Evolutionary conservation across 106 monocot species (phyloP), one percentile per base, ranked within the genome.

Genomic region (Gastrodia elata): DNA sequence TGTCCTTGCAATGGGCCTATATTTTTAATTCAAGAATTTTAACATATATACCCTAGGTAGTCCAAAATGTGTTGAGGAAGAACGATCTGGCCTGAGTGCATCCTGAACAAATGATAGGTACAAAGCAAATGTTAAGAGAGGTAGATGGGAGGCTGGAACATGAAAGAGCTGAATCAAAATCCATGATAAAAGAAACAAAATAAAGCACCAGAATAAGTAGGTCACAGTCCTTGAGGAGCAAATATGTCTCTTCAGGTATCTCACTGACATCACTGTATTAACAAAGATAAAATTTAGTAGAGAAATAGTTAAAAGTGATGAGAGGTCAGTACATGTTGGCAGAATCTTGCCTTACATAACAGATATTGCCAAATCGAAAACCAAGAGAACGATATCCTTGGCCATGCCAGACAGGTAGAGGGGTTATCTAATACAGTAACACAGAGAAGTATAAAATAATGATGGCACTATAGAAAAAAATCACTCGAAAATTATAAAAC

Each of bases 321-420:
- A 26, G n/a, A 38, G 67, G 37, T 15, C 20, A 6, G 20, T 36
- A 26, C 15, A 27, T 1, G 7, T 38, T 28, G 59, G 33, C 39
- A n/a, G 22, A 64, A 5, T 32, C 20, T 64, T 84, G 92, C 97
- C 97, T 98, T 72, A 93, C 91, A 75, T 98, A 98, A 68, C 97
- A 98, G 46, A 93, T 70, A 75, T 85, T 73, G 48, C 97, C 93
- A 73, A 93, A 98, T 43, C 93, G 97, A 72, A 91, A 98, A 69
- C 97, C 97, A 74, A 98, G 91, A 48, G 97, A 98, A 72, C 87
- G 93, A 73, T 98, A 98, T 64, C 91, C 84, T 59, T 70, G 73
- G 8, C 97, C 97, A 79, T 98, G 97, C 90, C 90, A 98, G 40
- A 98, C 88, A 76, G 97, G 97, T 73, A 98, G 85, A 74, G 97